Base-by-base conservation (phyloP, 2,329 filamentous ascomycete species). In the Metarhizium humberi region DNA sequence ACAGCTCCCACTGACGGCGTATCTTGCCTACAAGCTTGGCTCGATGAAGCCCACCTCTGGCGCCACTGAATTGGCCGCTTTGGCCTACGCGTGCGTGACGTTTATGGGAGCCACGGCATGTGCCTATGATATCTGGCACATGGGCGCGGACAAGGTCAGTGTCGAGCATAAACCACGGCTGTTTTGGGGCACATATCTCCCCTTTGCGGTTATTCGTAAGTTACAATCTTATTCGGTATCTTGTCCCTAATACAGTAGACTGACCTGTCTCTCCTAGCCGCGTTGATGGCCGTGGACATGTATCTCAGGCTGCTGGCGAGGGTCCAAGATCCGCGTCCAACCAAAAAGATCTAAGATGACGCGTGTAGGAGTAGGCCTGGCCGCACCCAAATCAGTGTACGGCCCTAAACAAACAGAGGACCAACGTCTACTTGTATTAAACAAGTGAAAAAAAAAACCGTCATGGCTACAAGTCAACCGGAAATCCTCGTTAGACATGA, bases 161-260 rank as follows among this genome's bases (percentile, higher is more conserved):
- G 61, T 63, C 0, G 68, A 71, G 52, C 66, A 77, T 61, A 81
- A 79, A 71, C 60, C 64, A 30, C 69, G 69, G 32, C 67, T 83
- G 49, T 60, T 80, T 4, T 75, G 71, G 54, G 74, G 76, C 16
- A 68, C 79, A 0, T 81, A 81, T 62, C 70, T 75, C 2, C 76
- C 79, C 0, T 84, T 78, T 68, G 65, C 76, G 11, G 64, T 76
- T 1, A 66, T 83, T 52, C 78, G 80, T 84, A 60, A 75, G 80
- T 74, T 3, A 13, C 16, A 7, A 20, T 16, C 3, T 47, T 25
- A 6, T 20, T 16, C 16, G 14, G 29, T 34, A 34, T 29, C 29
- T 14, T 18, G n/a, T 45, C 42, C 16, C 16, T 6, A 1, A 40
- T 2, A 18, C 3, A 6, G 25, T 20, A 20, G n/a, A 47, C 29